phyloP scores from a whole-genome alignment of 306 rosid genomes.

The Cicer bijugum region DNA sequence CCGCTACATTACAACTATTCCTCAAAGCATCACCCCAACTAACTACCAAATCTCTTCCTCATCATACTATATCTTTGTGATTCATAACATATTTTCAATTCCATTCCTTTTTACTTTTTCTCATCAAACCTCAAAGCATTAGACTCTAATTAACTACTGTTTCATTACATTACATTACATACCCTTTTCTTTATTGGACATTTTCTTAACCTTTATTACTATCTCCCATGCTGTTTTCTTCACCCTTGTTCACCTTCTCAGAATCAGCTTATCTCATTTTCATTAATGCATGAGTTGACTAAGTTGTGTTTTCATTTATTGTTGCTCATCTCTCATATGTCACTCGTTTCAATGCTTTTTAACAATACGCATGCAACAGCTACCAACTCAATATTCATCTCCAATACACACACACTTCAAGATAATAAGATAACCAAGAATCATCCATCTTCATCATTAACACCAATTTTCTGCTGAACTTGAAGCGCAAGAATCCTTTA shows the following conservation, averaged over 20 bases:
- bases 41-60: background rate
- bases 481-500: constrained; percentile 8
- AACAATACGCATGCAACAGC: constrained; percentile 33
- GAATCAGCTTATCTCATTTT: constrained; percentile 23
- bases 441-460: constrained; percentile 14
- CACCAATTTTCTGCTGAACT: background rate
- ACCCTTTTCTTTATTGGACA: background rate
- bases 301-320: too few relatives aligned
- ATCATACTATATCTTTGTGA: background rate
- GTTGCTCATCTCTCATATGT: constrained; percentile 17
- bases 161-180: constrained; percentile 19
- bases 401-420: constrained; percentile 41
- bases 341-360: constrained; percentile 39
- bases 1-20: constrained; percentile 46
- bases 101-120: background rate
- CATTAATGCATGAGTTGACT: background rate
- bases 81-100: constrained; percentile 32
- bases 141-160: constrained; percentile 34
- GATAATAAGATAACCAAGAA: constrained; percentile 21
- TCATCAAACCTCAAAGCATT: background rate
- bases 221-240: constrained; percentile 43
- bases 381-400: constrained; percentile 33
- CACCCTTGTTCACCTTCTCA: constrained; percentile 44
- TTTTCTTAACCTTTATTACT: constrained; percentile 1
- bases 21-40: constrained; percentile 48